A percentile compares a stretch with the other conserved stretches of the same genome.
Conservation (phyloP, 2,329 filamentous ascomycete genomes). For the Geosmithia putterillii region DNA sequence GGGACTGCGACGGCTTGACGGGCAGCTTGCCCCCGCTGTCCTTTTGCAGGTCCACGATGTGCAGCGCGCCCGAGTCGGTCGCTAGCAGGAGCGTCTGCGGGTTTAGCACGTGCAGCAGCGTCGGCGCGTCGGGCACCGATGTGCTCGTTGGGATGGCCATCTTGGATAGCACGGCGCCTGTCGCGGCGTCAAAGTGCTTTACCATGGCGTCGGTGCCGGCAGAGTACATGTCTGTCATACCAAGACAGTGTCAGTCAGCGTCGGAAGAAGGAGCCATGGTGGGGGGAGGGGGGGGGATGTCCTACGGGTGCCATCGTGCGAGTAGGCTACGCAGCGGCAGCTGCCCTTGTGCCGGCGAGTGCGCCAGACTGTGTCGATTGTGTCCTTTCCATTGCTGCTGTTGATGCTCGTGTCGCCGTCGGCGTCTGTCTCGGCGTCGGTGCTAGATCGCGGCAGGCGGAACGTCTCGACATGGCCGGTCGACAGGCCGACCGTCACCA, state of each 20-base stretch:
- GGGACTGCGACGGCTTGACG: conserved; percentile 61
- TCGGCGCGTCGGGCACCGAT: conserved; percentile 55
- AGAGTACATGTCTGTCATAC: conserved; percentile 43
- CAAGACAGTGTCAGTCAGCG: background rate
- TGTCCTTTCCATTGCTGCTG: conserved; percentile 50
- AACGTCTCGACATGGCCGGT: conserved; percentile 80
- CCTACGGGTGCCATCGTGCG: conserved; percentile 57
- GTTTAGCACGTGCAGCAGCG: conserved; percentile 70
- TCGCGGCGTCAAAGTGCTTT: conserved; percentile 43
- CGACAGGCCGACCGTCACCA: conserved; percentile 77
- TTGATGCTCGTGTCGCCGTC: conserved; percentile 36
- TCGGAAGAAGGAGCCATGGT: background rate
- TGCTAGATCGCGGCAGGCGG: conserved; percentile 47
- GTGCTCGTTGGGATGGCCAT: conserved; percentile 56
- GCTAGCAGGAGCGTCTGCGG: conserved; percentile 80
- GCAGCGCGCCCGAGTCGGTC: conserved; percentile 80
- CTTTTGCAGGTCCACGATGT: conserved; percentile 74
- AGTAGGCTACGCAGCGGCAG: conserved; percentile 72
- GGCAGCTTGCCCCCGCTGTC: conserved; percentile 37
- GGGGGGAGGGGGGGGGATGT: too few relatives aligned
- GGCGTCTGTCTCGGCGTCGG: conserved; percentile 31
- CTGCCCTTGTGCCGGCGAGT: conserved; percentile 89
- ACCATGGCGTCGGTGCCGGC: conserved; percentile 48
- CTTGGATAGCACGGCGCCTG: conserved; percentile 66
- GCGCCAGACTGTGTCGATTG: conserved; percentile 74